Evolutionary conservation across 2,329 filamentous ascomycete genomes (phyloP).

Genomic region (Cyclaneusma minus): DNA sequence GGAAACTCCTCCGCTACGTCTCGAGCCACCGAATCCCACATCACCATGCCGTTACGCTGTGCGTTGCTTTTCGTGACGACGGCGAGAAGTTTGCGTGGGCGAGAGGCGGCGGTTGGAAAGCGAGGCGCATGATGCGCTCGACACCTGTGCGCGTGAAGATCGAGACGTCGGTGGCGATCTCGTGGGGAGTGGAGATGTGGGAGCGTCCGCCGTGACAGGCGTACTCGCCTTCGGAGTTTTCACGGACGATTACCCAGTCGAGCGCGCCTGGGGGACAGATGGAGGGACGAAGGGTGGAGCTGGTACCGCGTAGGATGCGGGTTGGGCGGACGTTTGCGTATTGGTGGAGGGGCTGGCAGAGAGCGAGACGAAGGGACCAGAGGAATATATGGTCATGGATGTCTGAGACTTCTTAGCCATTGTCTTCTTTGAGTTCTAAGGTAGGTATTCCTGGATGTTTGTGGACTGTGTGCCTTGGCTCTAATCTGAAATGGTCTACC

Average conservation of each 20-base stretch:
- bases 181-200: conserved; percentile 39
- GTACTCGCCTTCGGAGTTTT: conserved; percentile 52
- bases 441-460: too few species aligned
- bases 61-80: conserved; percentile 53
- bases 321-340: conserved; percentile 52
- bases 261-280: conserved; percentile 31
- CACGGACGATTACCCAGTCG: conserved; percentile 51
- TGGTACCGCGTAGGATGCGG: conserved; percentile 38
- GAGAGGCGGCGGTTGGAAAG: conserved; percentile 36
- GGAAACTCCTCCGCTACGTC: conserved; percentile 40
- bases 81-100: conserved; percentile 42
- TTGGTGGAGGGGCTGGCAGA: conserved; percentile 47
- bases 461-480: too few species aligned
- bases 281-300: conserved; percentile 34
- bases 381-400: conserved; percentile 53
- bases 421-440: too few species aligned
- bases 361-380: conserved; percentile 46
- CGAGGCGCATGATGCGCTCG: conserved; percentile 45
- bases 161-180: conserved; percentile 43
- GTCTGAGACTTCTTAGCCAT: too few species aligned
- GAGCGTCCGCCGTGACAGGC: conserved; percentile 45
- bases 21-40: conserved; percentile 47
- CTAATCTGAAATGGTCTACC: too few species aligned
- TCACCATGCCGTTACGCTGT: conserved; percentile 50
- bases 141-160: conserved; percentile 46